Base-by-base conservation (phyloP, 148 eudicot species). In the Persicaria maculosa region DNA sequence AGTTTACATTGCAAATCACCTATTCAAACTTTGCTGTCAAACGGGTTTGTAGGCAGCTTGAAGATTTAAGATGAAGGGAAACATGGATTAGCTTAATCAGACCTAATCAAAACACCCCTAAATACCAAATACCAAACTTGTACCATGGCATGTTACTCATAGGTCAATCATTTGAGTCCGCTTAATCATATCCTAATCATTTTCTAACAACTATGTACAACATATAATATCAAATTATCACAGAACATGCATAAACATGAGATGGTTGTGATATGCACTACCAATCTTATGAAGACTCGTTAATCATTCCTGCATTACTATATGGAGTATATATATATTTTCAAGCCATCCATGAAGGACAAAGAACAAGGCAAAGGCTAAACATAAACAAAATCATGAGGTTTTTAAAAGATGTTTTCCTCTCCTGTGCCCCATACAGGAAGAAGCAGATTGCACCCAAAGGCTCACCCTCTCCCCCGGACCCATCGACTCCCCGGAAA, bases 381-480 rank as follows among this genome's bases (percentile, higher is more conserved):
- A 22, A 4, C 40, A 62, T 12, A 25, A 52, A 3, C 14, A 12
- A 11, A 1, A 40, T 65, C 46, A 65, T 8, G 17, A 65, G 70
- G 19, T 43, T 65, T 36, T 40, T 65, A 19, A 65, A 65, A 65
- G 70, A 6, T 36, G 6, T 40, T 19, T 65, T 65, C 19, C 16
- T 65, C 15, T 65, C 46, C 0, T 65, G 70, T 65, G 47, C 47
- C 6, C 47, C 70, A 9, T 65, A n/a, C 70, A 40, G 46, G 14
- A 65, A 65, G 47, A 65, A 65, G 47, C 70, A 65, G 47, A 65
- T 65, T 40, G 70, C 70, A 40, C 70, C 70, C 6, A 65, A 65
- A 7, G 43, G 4, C 46, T 65, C 46, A 1, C 45, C 70, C 45
- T 65, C 70, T 43, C 70, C 70, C 3, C 47, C 70, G 3, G 47